These are phyloP conservation scores for Phytophthora brassicae DNA, from an alignment of 352 stramenopile species.

Conservation along the genomic window DNA sequence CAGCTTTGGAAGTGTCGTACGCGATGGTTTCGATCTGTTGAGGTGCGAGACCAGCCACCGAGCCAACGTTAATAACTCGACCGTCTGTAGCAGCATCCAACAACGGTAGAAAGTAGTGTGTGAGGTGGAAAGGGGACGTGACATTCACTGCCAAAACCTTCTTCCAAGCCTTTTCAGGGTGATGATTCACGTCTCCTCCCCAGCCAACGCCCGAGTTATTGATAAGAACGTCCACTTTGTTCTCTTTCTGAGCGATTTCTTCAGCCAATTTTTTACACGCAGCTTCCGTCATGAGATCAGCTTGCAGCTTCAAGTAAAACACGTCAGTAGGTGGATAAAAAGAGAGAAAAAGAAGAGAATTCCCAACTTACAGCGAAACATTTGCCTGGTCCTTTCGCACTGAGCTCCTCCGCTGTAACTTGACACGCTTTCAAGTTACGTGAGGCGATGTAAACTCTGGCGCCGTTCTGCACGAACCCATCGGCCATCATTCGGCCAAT, in stretches of 20 bases:
- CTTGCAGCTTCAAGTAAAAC: no score
- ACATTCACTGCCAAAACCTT: slow-evolving; percentile 94
- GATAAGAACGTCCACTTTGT: slow-evolving; percentile 89
- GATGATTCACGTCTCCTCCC: no score
- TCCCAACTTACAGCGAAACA: slow-evolving; percentile 71
- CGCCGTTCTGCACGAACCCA: slow-evolving; percentile 89
- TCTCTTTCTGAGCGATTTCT: slow-evolving; percentile 75
- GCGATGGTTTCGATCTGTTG: slow-evolving; percentile 89
- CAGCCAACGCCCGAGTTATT: slow-evolving; percentile 91
- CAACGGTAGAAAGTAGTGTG: slow-evolving; percentile 87
- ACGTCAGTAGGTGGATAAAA: no score
- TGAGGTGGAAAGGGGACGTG: slow-evolving; percentile 94
- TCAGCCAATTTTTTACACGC: slow-evolving; percentile 45
- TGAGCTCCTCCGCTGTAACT: slow-evolving; percentile 66
- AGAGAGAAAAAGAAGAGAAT: no score
- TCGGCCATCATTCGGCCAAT: slow-evolving; percentile 96
- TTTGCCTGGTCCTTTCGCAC: slow-evolving; percentile 48
- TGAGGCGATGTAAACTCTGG: slow-evolving; percentile 92
- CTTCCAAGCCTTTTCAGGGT: slow-evolving; percentile 71
- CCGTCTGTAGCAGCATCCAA: slow-evolving; percentile 69
- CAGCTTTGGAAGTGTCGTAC: slow-evolving; percentile 95
- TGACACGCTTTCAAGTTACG: slow-evolving; percentile 80
- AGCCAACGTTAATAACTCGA: slow-evolving; percentile 79
- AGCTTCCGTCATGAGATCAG: slow-evolving; percentile 28
- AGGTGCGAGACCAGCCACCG: slow-evolving; percentile 72